Evolutionary conservation across 1,284 basidiomycete species (phyloP), one percentile per base, ranked within the genome.

Genomic region (Papiliotrema fonsecae): DNA sequence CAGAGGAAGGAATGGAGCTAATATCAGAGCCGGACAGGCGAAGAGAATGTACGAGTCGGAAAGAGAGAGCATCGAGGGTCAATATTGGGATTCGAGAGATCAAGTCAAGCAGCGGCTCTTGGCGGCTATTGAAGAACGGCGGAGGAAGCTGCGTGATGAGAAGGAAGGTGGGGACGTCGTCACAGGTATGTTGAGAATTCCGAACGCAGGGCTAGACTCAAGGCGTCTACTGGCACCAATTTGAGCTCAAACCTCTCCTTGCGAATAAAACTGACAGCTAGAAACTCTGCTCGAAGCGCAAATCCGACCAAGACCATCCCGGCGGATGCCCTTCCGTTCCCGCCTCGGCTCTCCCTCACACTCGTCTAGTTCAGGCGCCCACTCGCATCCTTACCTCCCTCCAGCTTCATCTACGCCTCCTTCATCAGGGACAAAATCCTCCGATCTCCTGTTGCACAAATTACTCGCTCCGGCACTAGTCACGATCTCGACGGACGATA

Each of bases 101-200:
- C 67, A 69, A 21, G 70, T 74, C 7, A 56, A 65, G 30, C 72
- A 75, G 54, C 60, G 74, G 30, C 51, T 79, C 32, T 51, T 77
- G 10, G 75, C 72, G n/a, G 67, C 72, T 2, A 65, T 78, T 27
- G 77, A 79, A 55, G 77, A 79, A 51, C 55, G 76, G 26, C 56
- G 75, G 39, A 65, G 73, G 54, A 75, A 76, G 47, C 58, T 78
- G 31, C 65, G 73, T 34, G 77, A 78, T 48, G 77, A 79, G 56
- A 78, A 77, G 60, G 77, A 79, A 44, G 73, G 74, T n/a, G 73
- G 74, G 11, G 76, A 77, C 41, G 62, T 76, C 10, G 69, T 75
- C 6, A 62, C 75, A 7, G 76, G 76, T 77, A 45, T 56, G n/a
- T n/a, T n/a, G n/a, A n/a, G n/a, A n/a, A n/a, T n/a, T n/a, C n/a